A percentile compares a stretch with the other conserved stretches of the same genome.
These are phyloP conservation scores for Xylariaceae sp. DNA, from an alignment of 2,329 filamentous ascomycete genomes.

Conservation along the genomic window DNA sequence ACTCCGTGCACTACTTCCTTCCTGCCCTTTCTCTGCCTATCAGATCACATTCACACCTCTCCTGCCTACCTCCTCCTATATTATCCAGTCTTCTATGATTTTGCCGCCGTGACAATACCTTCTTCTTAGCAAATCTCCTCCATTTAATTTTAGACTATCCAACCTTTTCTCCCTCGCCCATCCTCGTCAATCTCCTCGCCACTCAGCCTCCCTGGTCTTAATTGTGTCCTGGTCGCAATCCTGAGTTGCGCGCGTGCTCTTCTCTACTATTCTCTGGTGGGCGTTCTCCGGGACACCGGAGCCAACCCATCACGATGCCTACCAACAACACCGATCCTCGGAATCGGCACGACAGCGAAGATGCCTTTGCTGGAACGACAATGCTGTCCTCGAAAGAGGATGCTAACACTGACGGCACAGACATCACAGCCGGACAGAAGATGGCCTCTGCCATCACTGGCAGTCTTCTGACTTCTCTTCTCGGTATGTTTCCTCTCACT, in stretches of 20 bases:
- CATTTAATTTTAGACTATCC: too few species aligned
- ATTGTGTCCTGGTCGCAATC: conserved; percentile 1
- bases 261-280: conserved; percentile 7
- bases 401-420: conserved; percentile 42
- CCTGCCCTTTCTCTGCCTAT: background rate
- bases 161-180: too few species aligned
- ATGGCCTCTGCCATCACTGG: conserved; percentile 93
- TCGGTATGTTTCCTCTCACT: conserved; percentile 57
- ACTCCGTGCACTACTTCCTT: background rate
- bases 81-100: too few species aligned
- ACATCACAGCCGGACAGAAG: conserved; percentile 80
- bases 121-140: too few species aligned
- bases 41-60: too few species aligned
- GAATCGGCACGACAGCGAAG: conserved; percentile 37
- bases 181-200: background rate
- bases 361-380: conserved; percentile 31
- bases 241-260: conserved; percentile 1
- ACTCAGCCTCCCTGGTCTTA: background rate
- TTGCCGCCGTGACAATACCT: too few species aligned
- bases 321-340: conserved; percentile 29
- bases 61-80: too few species aligned
- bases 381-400: conserved; percentile 35
- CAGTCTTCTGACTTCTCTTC: conserved; percentile 80
- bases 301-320: conserved; percentile 23
- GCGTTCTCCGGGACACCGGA: conserved; percentile 29